Base-by-base conservation (phyloP, 106 monocot genomes). In the Amphibolis antarctica region DNA sequence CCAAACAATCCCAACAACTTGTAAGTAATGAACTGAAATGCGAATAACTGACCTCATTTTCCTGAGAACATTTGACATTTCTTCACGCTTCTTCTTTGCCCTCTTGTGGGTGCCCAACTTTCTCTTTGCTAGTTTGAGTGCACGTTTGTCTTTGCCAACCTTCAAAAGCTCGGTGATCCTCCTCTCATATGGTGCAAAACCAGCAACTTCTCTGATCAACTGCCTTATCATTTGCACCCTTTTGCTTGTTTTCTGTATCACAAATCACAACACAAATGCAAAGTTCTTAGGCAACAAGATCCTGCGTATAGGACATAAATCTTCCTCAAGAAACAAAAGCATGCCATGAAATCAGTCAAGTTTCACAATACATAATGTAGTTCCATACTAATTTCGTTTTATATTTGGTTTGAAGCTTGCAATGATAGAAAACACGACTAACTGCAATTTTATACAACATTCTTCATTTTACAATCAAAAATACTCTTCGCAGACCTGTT, bases 11-110 rank as follows among this genome's bases (percentile, higher is more conserved):
- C 7, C 12, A 24, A 11, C 4, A 21, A 9, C 26, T 22, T 10
- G 24, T 11, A 15, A 27, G 11, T 55, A 46, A 46, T 17, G n/a
- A 25, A 27, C n/a, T 19, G 25, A 44, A 21, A 14, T 19, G 50
- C 12, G 6, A 28, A 5, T 9, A 53, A 53, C 22, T 20, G 18
- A 79, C 79, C 86, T 82, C 82, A 80, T 86, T 74, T 77, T 82
- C 52, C 86, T 62, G 29, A 82, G 72, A 46, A 88, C 83, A 70
- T 76, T 80, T 10, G 74, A 46, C 86, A 80, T 86, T 70, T 82
- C 86, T 71, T 86, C 86, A 62, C 86, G 73, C 86, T 86, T 86
- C 80, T 74, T 86, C 80, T 86, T 86, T 1, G 86, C 86, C 48
- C 86, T 76, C 76, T 82, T 82, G 68, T 84, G 88, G 1, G 86